Percentiles rank a stretch among this genome's conserved stretches.
phyloP scores from a whole-genome alignment of 1,139 yeast species.

The Kodamaea arcana region DNA sequence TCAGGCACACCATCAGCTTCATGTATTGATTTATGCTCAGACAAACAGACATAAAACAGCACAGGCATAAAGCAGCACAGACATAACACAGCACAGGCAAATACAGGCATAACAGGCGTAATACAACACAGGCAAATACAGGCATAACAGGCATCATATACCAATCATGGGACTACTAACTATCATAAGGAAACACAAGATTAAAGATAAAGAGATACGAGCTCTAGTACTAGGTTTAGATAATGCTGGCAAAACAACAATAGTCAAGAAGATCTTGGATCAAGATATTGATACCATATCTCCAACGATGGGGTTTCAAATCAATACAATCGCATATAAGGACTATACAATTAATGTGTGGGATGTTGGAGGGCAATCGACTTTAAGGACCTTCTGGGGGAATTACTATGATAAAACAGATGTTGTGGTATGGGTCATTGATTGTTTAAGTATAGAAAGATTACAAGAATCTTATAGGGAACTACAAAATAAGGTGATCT shows the following conservation, averaged over 20 bases:
- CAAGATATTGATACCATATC: constrained; percentile 33
- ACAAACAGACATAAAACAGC: too few relatives aligned
- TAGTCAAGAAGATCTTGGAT: constrained; percentile 63
- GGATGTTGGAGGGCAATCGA: constrained; percentile 90
- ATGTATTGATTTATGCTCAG: too few relatives aligned
- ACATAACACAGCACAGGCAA: too few relatives aligned
- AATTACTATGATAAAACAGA: constrained; percentile 88
- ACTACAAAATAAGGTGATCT: constrained; percentile 51
- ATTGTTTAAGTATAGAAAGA: constrained; percentile 59
- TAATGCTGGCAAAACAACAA: constrained; percentile 84
- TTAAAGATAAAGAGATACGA: constrained; percentile 73
- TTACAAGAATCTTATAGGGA: constrained; percentile 63
- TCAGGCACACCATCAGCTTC: too few relatives aligned
- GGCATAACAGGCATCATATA: too few relatives aligned
- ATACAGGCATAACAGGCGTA: too few relatives aligned
- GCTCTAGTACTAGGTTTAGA: constrained; percentile 80
- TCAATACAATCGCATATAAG: constrained; percentile 37
- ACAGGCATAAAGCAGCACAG: too few relatives aligned
- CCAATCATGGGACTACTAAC: constrained; percentile 91
- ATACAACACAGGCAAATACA: too few relatives aligned
- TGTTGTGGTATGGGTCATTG: constrained; percentile 89
- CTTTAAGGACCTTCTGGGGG: constrained; percentile 81
- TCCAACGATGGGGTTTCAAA: constrained; percentile 54
- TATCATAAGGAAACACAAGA: constrained; percentile 76
- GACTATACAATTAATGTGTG: constrained; percentile 47